A percentile compares a stretch with the other conserved stretches of the same genome.
Evolutionary conservation across 192 early-diverging fungal species (phyloP).

Genomic region (Podila clonocystis): DNA sequence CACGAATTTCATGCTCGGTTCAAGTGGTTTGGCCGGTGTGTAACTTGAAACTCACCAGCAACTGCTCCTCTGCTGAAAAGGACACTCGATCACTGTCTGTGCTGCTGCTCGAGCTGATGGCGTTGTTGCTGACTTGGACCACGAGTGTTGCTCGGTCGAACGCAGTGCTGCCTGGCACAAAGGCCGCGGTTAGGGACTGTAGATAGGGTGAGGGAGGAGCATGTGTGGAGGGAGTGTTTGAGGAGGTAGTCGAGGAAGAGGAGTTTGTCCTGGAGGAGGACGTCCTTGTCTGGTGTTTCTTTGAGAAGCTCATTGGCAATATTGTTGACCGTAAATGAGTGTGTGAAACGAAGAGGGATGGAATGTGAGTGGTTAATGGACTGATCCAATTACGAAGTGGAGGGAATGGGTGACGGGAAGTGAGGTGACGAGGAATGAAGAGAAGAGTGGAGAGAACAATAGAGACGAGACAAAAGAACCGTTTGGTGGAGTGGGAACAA

Average conservation of each 20-base stretch:
- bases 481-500: not conserved
- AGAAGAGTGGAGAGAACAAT: too few species aligned
- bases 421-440: too few species aligned
- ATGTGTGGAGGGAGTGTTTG: not conserved
- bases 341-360: too few species aligned
- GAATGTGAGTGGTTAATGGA: too few species aligned
- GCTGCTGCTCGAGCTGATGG: slow-evolving; percentile 3
- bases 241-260: not conserved
- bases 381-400: too few species aligned
- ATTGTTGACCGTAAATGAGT: not conserved
- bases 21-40: too few species aligned
- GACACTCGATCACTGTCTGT: slow-evolving; percentile 9
- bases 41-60: slow-evolving; percentile 21
- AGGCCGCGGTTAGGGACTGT: slow-evolving; percentile 17
- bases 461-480: too few species aligned
- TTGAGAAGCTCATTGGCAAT: slow-evolving; percentile 6
- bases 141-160: slow-evolving; percentile 46
- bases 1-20: too few species aligned
- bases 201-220: slow-evolving; percentile 20
- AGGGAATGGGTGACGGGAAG: too few species aligned
- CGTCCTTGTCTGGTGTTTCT: slow-evolving; percentile 11
- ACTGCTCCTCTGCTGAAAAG: slow-evolving; percentile 35
- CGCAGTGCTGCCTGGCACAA: slow-evolving; percentile 23
- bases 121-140: slow-evolving; percentile 37
- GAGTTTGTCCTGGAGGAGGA: not conserved